Evolutionary conservation across 306 rosid genomes (phyloP), one percentile per base, ranked within the genome.

Genomic region (Castanea sativa): DNA sequence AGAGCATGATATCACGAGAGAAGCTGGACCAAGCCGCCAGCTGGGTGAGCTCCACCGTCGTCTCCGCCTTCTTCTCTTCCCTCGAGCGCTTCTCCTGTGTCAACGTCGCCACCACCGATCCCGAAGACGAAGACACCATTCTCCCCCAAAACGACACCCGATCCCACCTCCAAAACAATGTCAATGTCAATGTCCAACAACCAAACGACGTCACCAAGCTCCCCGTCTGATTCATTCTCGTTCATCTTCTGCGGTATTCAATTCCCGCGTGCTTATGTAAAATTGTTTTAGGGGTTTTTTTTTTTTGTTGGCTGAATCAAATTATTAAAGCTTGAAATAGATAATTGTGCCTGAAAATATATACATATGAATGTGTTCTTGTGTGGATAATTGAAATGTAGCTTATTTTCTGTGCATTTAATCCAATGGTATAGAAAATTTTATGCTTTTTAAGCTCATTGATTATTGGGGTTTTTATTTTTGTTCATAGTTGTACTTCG

Each of bases 21-120:
- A 90, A 81, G 88, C 74, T 92, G 56, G 97, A 92, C 71, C 90
- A 83, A 84, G 77, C 85, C 65, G 91, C 97, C 0, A 43, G 71
- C 38, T 92, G 97, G 95, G 64, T 92, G 6, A 83, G 95, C 15
- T 83, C 95, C 86, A 88, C 95, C 71, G 90, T 92, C 32, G 79
- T 91, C 3, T 87, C 95, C 56, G 97, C 95, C 58, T 92, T 92
- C 91, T 92, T 92, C 76, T 89, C 93, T 64, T 92, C 97, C 20
- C 84, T 92, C 30, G 92, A 92, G 81, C 93, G 97, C 82, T 92
- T 87, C 78, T 87, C 95, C 29, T 92, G 95, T 87, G 93, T 92
- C 88, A 89, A 92, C 87, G 76, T 92, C 89, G 8, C 93, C 85
- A 90, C 95, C 84, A 41, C 77, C 49, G 97, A 86, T 20, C 78